Evolutionary conservation across 139 green algal species (phyloP), one percentile per base, ranked within the genome.

Genomic region (Coelastrella sp.): DNA sequence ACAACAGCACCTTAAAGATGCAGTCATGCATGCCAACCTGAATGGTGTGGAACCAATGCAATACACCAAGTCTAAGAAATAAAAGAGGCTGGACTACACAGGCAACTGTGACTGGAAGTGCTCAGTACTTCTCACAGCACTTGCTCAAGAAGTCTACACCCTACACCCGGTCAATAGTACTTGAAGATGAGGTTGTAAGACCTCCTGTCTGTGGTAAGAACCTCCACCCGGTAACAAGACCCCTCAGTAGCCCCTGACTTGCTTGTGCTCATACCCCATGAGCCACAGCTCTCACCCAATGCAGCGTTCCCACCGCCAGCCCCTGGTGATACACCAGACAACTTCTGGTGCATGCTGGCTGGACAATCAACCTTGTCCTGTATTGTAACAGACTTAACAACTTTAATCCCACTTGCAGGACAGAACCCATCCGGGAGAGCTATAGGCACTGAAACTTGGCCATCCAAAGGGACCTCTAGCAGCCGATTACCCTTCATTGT

Each of bases 111-210:
- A 47, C 32, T 47, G 32, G 32, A 47, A 47, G 1, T 47, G 32
- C 32, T 47, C 32, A 47, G 32, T 47, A 47, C 32, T 47, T 47
- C 32, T 1, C 32, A 47, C 32, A 47, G 32, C 32, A 47, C 32
- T 47, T 47, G 32, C 32, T 47, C 32, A 47, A 47, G 32, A 47
- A 47, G 32, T 47, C 1, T 47, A 47, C 32, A 47, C 32, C 32
- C 32, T 47, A 47, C 32, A 47, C 32, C 32, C 32, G 1, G 32
- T 47, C 32, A 76, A 17, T 76, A 76, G 0, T 85, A 85, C 57
- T 5, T 32, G 5, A 85, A 85, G 17, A 73, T 6, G 19, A 85
- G 61, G 57, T 85, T 85, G 57, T 85, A 85, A 14, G 22, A 64
- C 57, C 79, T 61, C 14, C 19, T 68, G 19, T 85, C 79, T 5